Evolutionary conservation across 805 yeast species (phyloP).

Genomic region (Ogataea neopini): DNA sequence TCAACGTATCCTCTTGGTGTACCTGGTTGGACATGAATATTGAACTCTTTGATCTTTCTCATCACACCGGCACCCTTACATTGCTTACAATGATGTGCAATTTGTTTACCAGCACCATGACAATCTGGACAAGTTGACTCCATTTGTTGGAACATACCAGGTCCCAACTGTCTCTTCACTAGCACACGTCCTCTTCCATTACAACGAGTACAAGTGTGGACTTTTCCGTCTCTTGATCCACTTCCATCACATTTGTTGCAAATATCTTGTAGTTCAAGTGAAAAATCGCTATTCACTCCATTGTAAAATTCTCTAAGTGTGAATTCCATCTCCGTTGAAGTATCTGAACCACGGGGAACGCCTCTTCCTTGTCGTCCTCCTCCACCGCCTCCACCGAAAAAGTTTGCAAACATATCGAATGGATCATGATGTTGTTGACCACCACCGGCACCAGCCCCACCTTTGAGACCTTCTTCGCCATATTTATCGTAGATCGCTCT

Average conservation of each 20-base stretch:
- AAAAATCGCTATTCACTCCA: slow-evolving; percentile 66
- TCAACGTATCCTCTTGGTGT: slow-evolving; percentile 58
- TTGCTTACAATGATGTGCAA: slow-evolving; percentile 60
- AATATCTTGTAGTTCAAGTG: slow-evolving; percentile 66
- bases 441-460: slow-evolving; percentile 48
- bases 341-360: slow-evolving; percentile 56
- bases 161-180: slow-evolving; percentile 75
- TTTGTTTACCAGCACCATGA: slow-evolving; percentile 71
- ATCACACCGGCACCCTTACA: slow-evolving; percentile 75
- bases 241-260: slow-evolving; percentile 82
- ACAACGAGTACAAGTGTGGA: slow-evolving; percentile 66
- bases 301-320: slow-evolving; percentile 65
- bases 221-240: slow-evolving; percentile 80
- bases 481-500: slow-evolving; percentile 66
- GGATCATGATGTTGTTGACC: slow-evolving; percentile 34
- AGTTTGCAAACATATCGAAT: slow-evolving; percentile 61
- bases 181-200: slow-evolving; percentile 71
- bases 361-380: slow-evolving; percentile 36
- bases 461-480: slow-evolving; percentile 74
- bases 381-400: slow-evolving; percentile 52
- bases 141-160: slow-evolving; percentile 86
- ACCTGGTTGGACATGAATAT: slow-evolving; percentile 70
- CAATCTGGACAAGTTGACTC: slow-evolving; percentile 80
- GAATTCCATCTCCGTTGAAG: slow-evolving; percentile 55
- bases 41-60: slow-evolving; percentile 55